phyloP scores from a whole-genome alignment of 345 rosid genomes.

The Arabis alpina region DNA sequence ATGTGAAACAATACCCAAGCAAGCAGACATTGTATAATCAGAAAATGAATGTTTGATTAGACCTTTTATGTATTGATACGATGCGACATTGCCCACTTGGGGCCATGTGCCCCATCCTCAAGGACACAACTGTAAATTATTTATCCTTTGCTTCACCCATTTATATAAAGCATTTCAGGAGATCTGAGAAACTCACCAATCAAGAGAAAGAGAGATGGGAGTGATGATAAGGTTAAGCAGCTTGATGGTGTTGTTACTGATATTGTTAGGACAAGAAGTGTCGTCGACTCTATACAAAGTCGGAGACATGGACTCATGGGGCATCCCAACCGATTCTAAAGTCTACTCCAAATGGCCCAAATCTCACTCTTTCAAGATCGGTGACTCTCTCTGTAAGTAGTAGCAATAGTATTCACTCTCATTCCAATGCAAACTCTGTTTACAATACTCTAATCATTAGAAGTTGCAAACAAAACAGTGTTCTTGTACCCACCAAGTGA shows the following conservation, averaged over 20 bases:
- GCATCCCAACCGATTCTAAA: constrained; percentile 66
- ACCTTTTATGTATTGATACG: constrained; percentile 16
- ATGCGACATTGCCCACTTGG: constrained; percentile 36
- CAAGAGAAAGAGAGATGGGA: constrained; percentile 31
- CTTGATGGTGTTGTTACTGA: constrained; percentile 39
- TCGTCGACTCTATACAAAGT: constrained; percentile 61
- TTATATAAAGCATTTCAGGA: constrained; percentile 24
- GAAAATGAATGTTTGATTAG: constrained; percentile 12
- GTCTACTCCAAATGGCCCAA: constrained; percentile 83
- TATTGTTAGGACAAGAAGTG: constrained; percentile 54
- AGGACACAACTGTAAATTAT: constrained; percentile 34
- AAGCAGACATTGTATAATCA: constrained; percentile 18
- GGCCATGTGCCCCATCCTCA: constrained; percentile 33
- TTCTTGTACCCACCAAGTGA: constrained; percentile 98
- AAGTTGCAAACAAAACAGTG: constrained; percentile 51
- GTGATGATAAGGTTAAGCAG: constrained; percentile 30
- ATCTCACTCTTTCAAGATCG: constrained; percentile 60
- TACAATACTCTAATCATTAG: background rate
- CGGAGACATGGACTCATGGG: constrained; percentile 91
- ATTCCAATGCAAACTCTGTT: background rate
- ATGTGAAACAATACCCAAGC: constrained; percentile 35
- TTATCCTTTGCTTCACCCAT: constrained; percentile 11
- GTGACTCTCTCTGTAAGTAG: constrained; percentile 79
- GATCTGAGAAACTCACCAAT: constrained; percentile 34
- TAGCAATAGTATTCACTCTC: background rate